phyloP scores from a whole-genome alignment of 441 rosid species.

The Gossypium schwendimanii region DNA sequence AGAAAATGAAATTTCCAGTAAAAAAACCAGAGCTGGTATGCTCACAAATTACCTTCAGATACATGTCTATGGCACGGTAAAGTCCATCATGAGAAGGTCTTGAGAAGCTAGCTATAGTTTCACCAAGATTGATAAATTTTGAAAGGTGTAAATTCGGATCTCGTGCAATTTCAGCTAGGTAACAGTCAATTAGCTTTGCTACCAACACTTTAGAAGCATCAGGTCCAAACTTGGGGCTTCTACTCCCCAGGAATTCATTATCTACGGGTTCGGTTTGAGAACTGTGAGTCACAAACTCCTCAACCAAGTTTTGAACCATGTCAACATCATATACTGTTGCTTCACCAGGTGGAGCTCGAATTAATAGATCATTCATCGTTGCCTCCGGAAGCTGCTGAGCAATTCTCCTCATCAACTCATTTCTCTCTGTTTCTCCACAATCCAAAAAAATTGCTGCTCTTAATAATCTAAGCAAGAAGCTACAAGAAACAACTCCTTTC shows the following conservation, averaged over 20 bases:
- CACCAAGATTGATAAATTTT: conserved; percentile 54
- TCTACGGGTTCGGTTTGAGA: conserved; percentile 19
- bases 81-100: conserved; percentile 74
- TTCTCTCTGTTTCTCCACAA: conserved; percentile 51
- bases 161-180: conserved; percentile 72
- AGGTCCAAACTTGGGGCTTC: conserved; percentile 30
- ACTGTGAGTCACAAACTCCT: conserved; percentile 38
- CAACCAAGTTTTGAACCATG: conserved; percentile 57
- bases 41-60: conserved; percentile 54
- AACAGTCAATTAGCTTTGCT: conserved; percentile 67
- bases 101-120: conserved; percentile 52
- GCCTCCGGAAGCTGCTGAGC: conserved; percentile 62
- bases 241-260: conserved; percentile 28
- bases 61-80: conserved; percentile 81
- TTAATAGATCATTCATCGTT: conserved; percentile 51
- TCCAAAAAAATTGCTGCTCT: conserved; percentile 58
- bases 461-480: conserved; percentile 68
- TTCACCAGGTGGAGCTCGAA: conserved; percentile 41
- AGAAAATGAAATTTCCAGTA: not conserved
- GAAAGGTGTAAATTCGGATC: conserved; percentile 51
- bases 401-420: conserved; percentile 50
- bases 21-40: not conserved
- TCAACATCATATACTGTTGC: conserved; percentile 46
- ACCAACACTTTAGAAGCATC: conserved; percentile 44
- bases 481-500: conserved; percentile 48